These are phyloP conservation scores for Fomitopsis pinicola DNA, from an alignment of 1,284 basidiomycete species.

Conservation along the genomic window DNA sequence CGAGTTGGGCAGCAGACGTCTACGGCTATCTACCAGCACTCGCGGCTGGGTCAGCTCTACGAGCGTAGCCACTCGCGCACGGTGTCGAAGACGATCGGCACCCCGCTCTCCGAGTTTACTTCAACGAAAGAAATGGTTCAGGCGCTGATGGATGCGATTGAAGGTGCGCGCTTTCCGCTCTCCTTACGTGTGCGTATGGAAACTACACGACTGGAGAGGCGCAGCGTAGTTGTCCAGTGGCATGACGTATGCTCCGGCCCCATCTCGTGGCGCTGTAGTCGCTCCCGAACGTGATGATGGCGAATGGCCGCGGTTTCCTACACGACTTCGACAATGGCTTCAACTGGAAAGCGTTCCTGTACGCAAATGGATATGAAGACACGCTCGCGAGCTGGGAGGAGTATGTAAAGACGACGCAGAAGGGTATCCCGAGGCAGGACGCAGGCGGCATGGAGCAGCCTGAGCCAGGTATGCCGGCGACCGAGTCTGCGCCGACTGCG, in stretches of 20 bases:
- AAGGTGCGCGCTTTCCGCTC: slow-evolving; percentile 4
- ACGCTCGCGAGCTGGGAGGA: neutral
- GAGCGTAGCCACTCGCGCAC: slow-evolving; percentile 15
- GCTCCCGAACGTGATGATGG: slow-evolving; percentile 10
- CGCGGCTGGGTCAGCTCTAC: neutral
- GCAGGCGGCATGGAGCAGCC: too few species aligned
- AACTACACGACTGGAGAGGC: too few species aligned
- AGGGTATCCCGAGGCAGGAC: neutral
- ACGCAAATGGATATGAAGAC: neutral
- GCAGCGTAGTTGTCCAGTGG: too few species aligned
- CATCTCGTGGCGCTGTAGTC: too few species aligned
- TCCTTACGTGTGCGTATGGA: too few species aligned
- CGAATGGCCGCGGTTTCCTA: slow-evolving; percentile 7
- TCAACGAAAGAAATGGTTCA: slow-evolving; percentile 11
- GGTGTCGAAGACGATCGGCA: slow-evolving; percentile 10
- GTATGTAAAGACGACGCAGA: neutral
- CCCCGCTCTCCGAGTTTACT: slow-evolving; percentile 8
- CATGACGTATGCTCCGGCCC: too few species aligned
- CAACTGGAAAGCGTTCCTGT: slow-evolving; percentile 4
- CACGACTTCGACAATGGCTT: slow-evolving; percentile 13
- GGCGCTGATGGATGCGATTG: slow-evolving; percentile 12
- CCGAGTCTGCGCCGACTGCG: neutral
- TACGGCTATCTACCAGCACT: neutral
- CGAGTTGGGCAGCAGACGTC: neutral
- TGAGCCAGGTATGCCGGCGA: neutral